These are phyloP conservation scores for Trichoderma sp. DNA, from an alignment of 2,329 filamentous ascomycete species.

Conservation along the genomic window DNA sequence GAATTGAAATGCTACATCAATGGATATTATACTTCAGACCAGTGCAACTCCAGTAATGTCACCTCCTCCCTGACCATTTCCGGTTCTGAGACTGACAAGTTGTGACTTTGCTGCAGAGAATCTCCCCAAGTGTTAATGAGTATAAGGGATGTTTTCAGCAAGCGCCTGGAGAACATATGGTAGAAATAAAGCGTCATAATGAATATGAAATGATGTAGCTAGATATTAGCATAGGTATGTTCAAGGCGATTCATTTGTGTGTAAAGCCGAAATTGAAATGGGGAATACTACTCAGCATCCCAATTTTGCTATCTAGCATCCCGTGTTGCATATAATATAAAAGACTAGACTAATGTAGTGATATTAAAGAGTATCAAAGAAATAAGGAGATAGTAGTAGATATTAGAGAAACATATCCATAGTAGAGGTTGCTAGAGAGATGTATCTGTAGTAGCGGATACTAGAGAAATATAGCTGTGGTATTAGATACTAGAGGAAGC, in stretches of 20 bases:
- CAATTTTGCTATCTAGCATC: not conserved
- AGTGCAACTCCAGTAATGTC: not conserved
- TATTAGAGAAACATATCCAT: too few species aligned
- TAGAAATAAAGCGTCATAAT: too few species aligned
- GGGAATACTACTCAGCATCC: not conserved
- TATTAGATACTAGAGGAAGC: too few species aligned
- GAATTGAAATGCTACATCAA: slow-evolving; percentile 8
- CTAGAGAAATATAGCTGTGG: too few species aligned
- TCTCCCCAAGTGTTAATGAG: not conserved
- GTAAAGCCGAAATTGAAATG: not conserved
- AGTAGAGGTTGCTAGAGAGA: too few species aligned
- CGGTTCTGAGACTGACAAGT: not conserved
- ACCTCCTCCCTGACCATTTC: not conserved
- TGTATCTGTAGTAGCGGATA: too few species aligned
- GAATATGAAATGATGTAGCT: too few species aligned
- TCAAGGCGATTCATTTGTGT: fast-evolving
- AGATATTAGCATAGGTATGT: too few species aligned
- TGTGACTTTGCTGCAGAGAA: not conserved
- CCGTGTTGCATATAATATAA: fast-evolving
- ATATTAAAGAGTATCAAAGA: too few species aligned
- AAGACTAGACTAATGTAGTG: too few species aligned
- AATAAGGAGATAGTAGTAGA: too few species aligned
- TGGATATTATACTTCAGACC: not conserved
- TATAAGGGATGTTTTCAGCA: not conserved
- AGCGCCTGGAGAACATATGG: not conserved